Base-by-base conservation (phyloP, 2,329 filamentous ascomycete species). In the Aspergillus puulaauensis region DNA sequence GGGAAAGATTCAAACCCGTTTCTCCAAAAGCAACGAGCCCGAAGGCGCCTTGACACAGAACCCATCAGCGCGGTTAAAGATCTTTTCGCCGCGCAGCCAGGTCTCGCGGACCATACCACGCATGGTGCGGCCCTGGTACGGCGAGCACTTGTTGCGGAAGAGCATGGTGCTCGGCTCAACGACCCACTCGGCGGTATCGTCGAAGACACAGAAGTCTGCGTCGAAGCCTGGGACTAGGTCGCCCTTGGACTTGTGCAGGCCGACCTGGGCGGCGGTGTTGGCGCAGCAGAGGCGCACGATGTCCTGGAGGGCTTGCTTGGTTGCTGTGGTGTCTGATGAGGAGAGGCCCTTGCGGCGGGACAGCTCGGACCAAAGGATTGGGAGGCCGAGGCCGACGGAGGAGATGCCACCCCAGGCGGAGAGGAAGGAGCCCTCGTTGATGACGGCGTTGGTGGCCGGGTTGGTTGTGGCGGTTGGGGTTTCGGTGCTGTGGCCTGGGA, bases 371-470 rank as follows among this genome's bases (percentile, higher is more conserved):
- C 93, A 89, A 6, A 99, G 82, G 63, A 99, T 96, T 4, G 91
- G 91, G 4, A 99, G 82, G 0, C 95, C 95, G 1, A 99, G 84
- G 0, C 95, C 95, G 17, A 99, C 93, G 4, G 90, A 95, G 4
- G 90, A 93, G 69, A 99, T 96, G 14, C 95, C 95, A 54, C 95
- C 95, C 95, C 95, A 99, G 1, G 93, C 93, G 4, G 89, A 86
- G 77, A 98, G 95, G 82, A 99, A 98, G 77, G 98, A 91, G 39
- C 95, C 95, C 11, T 74, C 69, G 17, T 78, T 71, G 6, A 68
- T 66, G 15, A 77, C 74, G 44, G 70, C 14, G 66, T 14, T 37
- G 35, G 49, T 24, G 23, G 43, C 33, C 24, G 35, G n/a, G n/a
- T 21, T 24, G 9, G 41, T 15, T 43, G 40, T 47, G 3, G 50